phyloP scores from a whole-genome alignment of 352 stramenopile species.

The Ophiocytium majus region DNA sequence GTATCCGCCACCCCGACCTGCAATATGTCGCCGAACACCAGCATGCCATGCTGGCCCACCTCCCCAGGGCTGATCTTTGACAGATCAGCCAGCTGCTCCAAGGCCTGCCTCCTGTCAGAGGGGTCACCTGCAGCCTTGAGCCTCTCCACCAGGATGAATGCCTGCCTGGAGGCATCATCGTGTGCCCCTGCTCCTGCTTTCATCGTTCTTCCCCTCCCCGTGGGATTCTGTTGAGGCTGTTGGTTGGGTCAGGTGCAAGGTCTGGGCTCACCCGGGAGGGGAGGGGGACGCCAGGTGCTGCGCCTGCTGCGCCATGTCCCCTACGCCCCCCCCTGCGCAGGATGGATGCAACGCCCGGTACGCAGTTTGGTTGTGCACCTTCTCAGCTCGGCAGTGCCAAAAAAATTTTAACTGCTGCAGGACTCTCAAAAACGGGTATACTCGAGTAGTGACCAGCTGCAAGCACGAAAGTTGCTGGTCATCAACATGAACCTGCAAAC shows the following conservation, averaged over 20 bases:
- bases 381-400: no score
- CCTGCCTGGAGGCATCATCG: conserved; percentile 14
- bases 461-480: no score
- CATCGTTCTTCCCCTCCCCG: not conserved
- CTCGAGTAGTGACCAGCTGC: no score
- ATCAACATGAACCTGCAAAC: no score
- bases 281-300: no score
- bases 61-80: conserved; percentile 33
- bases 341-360: no score
- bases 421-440: no score
- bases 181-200: not conserved
- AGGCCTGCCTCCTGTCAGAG: conserved; percentile 37
- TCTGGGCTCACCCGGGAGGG: no score
- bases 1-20: conserved; percentile 40
- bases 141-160: conserved; percentile 45
- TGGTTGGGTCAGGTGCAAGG: not conserved
- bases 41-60: conserved; percentile 44
- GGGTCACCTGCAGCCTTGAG: conserved; percentile 50
- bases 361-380: no score
- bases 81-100: conserved; percentile 43
- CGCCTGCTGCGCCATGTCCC: no score
- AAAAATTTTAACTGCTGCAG: no score
- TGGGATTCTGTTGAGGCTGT: not conserved
- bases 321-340: no score
- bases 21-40: conserved; percentile 47